These are phyloP conservation scores for Mrakia blollopis DNA, from an alignment of 768 basidiomycete genomes.

Conservation along the genomic window DNA sequence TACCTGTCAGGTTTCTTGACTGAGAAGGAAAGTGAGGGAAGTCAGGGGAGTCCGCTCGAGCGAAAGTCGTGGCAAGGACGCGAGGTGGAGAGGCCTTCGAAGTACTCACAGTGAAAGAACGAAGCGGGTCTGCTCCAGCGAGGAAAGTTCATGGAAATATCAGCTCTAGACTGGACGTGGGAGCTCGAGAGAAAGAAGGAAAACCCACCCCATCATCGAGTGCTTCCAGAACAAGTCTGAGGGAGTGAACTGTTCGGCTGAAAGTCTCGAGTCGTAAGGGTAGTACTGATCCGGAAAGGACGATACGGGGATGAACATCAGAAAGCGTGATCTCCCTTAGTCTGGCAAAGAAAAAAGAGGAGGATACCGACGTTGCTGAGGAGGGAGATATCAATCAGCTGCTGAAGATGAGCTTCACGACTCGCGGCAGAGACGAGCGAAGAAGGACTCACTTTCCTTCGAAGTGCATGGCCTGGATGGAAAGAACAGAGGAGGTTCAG, in stretches of 20 bases:
- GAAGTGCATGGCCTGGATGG: background rate
- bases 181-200: background rate
- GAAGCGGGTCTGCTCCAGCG: background rate
- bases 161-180: background rate
- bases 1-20: background rate
- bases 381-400: too few species aligned
- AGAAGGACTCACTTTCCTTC: background rate
- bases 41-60: background rate
- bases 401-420: too few species aligned
- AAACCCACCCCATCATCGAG: background rate
- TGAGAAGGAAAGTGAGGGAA: background rate
- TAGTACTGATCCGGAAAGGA: constrained; percentile 3
- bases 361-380: too few species aligned
- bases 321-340: background rate
- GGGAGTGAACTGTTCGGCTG: background rate
- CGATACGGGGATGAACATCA: too few species aligned
- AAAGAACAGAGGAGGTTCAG: background rate
- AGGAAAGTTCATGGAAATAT: background rate
- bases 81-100: background rate
- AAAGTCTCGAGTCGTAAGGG: background rate
- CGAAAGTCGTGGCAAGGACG: background rate
- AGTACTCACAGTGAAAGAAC: background rate
- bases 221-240: background rate
- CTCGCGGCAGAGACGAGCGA: too few species aligned
- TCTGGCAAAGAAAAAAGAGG: background rate